A percentile compares a stretch with the other conserved stretches of the same genome.
Evolutionary conservation across 2,329 filamentous ascomycete genomes (phyloP).

Genomic region (Exophiala xenobiotica): DNA sequence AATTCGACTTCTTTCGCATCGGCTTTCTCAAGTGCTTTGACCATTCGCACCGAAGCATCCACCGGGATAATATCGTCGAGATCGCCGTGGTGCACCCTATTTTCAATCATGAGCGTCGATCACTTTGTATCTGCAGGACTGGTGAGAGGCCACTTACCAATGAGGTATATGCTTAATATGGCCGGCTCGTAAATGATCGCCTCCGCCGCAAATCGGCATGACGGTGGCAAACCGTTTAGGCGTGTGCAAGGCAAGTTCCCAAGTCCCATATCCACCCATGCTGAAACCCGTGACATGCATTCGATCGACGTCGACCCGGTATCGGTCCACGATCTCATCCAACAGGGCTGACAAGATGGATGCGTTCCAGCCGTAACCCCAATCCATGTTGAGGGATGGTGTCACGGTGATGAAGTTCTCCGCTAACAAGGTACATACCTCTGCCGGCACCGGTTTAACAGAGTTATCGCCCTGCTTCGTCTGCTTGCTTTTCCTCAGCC

Average conservation of each 20-base stretch:
- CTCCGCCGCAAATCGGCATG: constrained; percentile 22
- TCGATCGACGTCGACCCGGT: constrained; percentile 18
- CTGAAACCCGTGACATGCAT: constrained; percentile 26
- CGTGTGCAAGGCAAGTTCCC: constrained; percentile 20
- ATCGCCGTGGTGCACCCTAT: constrained; percentile 21
- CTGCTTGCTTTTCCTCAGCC: constrained; percentile 10
- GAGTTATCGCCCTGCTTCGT: constrained; percentile 17
- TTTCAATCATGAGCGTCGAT: not conserved
- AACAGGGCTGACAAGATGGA: constrained; percentile 20
- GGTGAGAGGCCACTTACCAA: constrained; percentile 13
- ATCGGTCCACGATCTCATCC: constrained; percentile 22
- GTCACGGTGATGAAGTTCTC: constrained; percentile 25
- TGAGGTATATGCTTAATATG: constrained; percentile 23
- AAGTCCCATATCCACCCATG: constrained; percentile 24
- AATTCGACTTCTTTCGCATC: constrained; percentile 14
- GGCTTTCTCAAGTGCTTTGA: constrained; percentile 11
- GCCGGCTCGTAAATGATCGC: constrained; percentile 10
- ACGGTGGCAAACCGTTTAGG: constrained; percentile 21
- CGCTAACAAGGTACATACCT: constrained; percentile 16
- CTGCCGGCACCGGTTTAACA: constrained; percentile 11
- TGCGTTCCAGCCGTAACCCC: constrained; percentile 22
- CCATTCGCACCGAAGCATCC: constrained; percentile 19
- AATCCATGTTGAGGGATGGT: constrained; percentile 22
- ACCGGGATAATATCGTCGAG: constrained; percentile 20
- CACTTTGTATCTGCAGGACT: not conserved